Evolutionary conservation across 1,284 basidiomycete genomes (phyloP).

Genomic region (Papiliotrema fonsecae): DNA sequence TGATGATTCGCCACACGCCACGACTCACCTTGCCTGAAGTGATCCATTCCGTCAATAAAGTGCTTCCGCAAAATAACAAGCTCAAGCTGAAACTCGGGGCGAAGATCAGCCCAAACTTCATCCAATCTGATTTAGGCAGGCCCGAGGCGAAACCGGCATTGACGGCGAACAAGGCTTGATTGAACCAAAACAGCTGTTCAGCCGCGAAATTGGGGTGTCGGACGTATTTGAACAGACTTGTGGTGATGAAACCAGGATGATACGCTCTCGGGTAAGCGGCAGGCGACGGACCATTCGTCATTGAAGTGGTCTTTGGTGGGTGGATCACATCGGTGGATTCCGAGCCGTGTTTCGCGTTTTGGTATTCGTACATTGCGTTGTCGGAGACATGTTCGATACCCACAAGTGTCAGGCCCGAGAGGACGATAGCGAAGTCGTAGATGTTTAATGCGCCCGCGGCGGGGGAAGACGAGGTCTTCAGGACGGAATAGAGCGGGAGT

Average conservation of each 20-base stretch:
- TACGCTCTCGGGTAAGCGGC: conserved; percentile 51
- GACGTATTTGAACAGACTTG: conserved; percentile 77
- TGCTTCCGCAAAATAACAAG: conserved; percentile 66
- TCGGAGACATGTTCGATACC: conserved; percentile 75
- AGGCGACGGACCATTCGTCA: conserved; percentile 9
- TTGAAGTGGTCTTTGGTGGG: conserved; percentile 11
- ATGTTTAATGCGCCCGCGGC: conserved; percentile 49
- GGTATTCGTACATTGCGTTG: conserved; percentile 81
- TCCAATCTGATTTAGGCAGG: conserved; percentile 22
- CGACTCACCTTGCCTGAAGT: conserved; percentile 57
- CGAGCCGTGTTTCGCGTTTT: conserved; percentile 63
- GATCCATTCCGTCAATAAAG: conserved; percentile 74
- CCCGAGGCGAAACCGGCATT: conserved; percentile 22
- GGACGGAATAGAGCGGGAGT: conserved; percentile 45
- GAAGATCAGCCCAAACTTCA: conserved; percentile 24
- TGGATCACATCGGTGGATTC: conserved; percentile 16
- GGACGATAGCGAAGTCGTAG: conserved; percentile 58
- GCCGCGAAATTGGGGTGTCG: conserved; percentile 89
- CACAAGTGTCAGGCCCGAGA: conserved; percentile 59
- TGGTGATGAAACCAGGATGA: conserved; percentile 75
- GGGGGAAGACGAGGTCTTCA: conserved; percentile 44
- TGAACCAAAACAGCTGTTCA: conserved; percentile 83
- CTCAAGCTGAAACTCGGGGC: conserved; percentile 43
- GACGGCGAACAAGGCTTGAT: conserved; percentile 41
- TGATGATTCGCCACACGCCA: neutral